These are phyloP conservation scores for Penicillium rolfsii DNA, from an alignment of 2,329 filamentous ascomycete species.

Conservation along the genomic window DNA sequence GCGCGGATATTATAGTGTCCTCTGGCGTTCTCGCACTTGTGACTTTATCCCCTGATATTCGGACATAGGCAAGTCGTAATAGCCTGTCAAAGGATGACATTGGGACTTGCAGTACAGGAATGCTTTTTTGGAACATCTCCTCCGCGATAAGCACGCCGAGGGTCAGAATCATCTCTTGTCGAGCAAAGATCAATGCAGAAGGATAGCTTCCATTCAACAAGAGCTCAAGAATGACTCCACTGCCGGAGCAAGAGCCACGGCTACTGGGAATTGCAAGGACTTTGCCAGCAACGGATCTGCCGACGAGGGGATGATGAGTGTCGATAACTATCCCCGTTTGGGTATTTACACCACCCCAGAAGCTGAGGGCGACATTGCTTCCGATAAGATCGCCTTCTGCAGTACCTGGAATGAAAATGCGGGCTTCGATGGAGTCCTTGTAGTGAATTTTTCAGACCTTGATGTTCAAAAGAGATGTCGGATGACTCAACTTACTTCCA, in stretches of 20 bases:
- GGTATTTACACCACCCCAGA: conserved; percentile 52
- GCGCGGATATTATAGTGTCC: background rate
- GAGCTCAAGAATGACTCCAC: conserved; percentile 51
- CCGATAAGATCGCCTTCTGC: conserved; percentile 29
- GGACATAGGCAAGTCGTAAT: background rate
- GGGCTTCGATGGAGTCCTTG: background rate
- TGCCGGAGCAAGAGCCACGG: conserved; percentile 54
- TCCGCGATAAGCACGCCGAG: conserved; percentile 51
- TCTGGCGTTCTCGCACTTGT: too few species aligned
- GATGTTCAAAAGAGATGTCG: background rate
- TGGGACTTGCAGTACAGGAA: conserved; percentile 43
- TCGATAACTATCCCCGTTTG: conserved; percentile 50
- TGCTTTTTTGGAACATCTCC: conserved; percentile 45
- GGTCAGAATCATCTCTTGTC: conserved; percentile 50
- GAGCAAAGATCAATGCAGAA: conserved; percentile 47
- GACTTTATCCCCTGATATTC: background rate
- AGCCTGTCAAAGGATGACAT: background rate
- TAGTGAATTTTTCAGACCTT: background rate
- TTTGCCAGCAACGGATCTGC: conserved; percentile 34
- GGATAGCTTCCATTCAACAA: conserved; percentile 47
- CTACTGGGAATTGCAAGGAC: conserved; percentile 52
- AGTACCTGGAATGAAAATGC: background rate
- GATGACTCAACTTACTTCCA: background rate
- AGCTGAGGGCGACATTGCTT: conserved; percentile 44
- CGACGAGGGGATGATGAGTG: conserved; percentile 47